These are phyloP conservation scores for Peronospora tabacina DNA, from an alignment of 352 stramenopile species.

Conservation along the genomic window DNA sequence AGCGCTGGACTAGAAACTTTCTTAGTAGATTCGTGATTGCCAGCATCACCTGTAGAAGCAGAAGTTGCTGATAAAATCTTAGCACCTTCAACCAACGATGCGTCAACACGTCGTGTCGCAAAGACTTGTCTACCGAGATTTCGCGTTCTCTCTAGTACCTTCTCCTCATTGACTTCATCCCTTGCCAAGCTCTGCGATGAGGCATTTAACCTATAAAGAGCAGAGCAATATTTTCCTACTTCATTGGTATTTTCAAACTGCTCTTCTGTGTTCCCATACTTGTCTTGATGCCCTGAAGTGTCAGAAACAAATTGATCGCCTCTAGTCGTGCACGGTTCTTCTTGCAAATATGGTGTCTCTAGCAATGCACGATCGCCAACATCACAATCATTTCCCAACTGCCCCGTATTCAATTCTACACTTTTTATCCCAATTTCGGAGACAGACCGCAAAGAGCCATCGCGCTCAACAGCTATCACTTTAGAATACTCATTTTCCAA, in stretches of 20 bases:
- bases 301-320: not conserved
- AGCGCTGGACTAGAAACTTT: too few relatives aligned
- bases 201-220: not conserved
- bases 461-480: not conserved
- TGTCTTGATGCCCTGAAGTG: not conserved
- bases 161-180: not conserved
- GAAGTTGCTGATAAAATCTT: slow-evolving; percentile 1
- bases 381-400: not conserved
- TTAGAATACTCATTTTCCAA: not conserved
- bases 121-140: not conserved
- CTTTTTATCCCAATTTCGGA: not conserved
- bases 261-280: not conserved
- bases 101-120: not conserved
- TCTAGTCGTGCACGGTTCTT: not conserved
- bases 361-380: not conserved
- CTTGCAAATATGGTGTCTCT: not conserved
- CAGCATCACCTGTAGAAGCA: not conserved
- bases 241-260: slow-evolving; percentile 7
- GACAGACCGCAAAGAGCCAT: not conserved
- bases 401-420: not conserved
- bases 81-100: slow-evolving; percentile 1
- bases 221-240: not conserved
- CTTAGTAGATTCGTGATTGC: slow-evolving; percentile 1
- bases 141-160: not conserved
- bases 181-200: not conserved